phyloP scores from a whole-genome alignment of 2,329 filamentous ascomycete genomes.

The Pseudogymnoascus sp. region DNA sequence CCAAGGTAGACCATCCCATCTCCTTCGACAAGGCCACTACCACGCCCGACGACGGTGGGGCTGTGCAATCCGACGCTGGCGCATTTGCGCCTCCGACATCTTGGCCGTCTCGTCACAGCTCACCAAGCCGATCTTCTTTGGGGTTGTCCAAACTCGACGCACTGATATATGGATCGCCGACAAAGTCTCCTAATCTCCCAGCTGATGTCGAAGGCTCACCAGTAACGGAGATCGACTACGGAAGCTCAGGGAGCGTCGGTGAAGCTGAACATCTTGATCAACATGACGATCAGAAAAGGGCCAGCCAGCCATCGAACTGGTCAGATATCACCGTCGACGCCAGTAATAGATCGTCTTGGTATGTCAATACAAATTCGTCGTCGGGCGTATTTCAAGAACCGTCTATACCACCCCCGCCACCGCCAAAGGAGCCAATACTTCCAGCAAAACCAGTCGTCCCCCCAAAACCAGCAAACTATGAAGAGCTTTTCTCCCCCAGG shows the following conservation, averaged over 20 bases:
- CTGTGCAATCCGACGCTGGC: background rate
- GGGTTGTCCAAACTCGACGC: background rate
- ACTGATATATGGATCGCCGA: background rate
- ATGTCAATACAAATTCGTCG: slow-evolving; percentile 25
- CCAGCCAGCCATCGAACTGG: slow-evolving; percentile 51
- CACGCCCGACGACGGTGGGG: background rate
- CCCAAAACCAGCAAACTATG: background rate
- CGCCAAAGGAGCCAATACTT: background rate
- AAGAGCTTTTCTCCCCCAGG: background rate
- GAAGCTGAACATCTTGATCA: slow-evolving; percentile 10
- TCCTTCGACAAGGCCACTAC: background rate
- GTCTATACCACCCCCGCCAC: background rate
- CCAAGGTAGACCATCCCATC: background rate
- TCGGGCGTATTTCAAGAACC: slow-evolving; percentile 19
- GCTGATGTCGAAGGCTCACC: slow-evolving; percentile 15
- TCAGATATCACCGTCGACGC: slow-evolving; percentile 52
- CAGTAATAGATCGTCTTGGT: slow-evolving; percentile 30
- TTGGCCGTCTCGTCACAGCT: background rate
- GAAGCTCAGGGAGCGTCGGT: slow-evolving; percentile 21
- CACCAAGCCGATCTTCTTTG: background rate
- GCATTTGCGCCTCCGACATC: background rate
- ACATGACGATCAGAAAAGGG: slow-evolving; percentile 33
- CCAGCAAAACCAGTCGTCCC: background rate
- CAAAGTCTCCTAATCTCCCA: background rate
- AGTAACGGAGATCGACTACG: slow-evolving; percentile 26